Percentiles rank a stretch among this genome's conserved stretches.
Conservation (phyloP, 805 yeast species). For the Candida insectalens region DNA sequence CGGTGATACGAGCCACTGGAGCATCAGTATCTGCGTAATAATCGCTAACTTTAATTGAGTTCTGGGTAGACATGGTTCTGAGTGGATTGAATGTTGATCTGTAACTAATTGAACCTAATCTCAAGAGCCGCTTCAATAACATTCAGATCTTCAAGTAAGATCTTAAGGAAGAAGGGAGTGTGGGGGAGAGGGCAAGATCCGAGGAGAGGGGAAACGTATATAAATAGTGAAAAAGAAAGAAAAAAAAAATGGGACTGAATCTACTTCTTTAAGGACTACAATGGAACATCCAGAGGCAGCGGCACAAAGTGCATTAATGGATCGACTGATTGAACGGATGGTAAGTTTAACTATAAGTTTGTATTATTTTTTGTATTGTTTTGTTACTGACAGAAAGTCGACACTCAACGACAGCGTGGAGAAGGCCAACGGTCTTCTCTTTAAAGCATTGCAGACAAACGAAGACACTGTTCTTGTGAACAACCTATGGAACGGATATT, state of each 20-base stretch:
- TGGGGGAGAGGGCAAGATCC: too few species aligned
- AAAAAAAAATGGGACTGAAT: too few species aligned
- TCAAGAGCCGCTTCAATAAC: too few species aligned
- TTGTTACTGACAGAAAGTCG: too few species aligned
- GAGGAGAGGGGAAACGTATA: too few species aligned
- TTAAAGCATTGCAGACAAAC: conserved; percentile 54
- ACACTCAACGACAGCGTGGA: conserved; percentile 63
- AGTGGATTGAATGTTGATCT: too few species aligned
- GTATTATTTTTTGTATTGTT: too few species aligned
- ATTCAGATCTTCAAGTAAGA: too few species aligned
- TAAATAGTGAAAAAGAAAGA: too few species aligned
- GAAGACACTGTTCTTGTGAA: conserved; percentile 62
- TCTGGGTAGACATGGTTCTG: not conserved
- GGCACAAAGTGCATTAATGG: conserved; percentile 63
- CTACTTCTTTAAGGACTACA: too few species aligned
- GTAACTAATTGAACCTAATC: too few species aligned
- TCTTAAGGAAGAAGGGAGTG: not conserved
- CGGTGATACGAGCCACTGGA: conserved; percentile 62
- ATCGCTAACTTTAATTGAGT: conserved; percentile 12
- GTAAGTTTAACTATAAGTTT: too few species aligned
- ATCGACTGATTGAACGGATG: conserved; percentile 68
- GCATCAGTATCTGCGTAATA: conserved; percentile 52
- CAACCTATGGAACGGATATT: conserved; percentile 73
- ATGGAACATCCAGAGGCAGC: conserved; percentile 74
- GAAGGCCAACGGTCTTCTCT: conserved; percentile 51